Evolutionary conservation across 768 basidiomycete species (phyloP).

Genomic region (Rhodotorula sphaerocarpa): DNA sequence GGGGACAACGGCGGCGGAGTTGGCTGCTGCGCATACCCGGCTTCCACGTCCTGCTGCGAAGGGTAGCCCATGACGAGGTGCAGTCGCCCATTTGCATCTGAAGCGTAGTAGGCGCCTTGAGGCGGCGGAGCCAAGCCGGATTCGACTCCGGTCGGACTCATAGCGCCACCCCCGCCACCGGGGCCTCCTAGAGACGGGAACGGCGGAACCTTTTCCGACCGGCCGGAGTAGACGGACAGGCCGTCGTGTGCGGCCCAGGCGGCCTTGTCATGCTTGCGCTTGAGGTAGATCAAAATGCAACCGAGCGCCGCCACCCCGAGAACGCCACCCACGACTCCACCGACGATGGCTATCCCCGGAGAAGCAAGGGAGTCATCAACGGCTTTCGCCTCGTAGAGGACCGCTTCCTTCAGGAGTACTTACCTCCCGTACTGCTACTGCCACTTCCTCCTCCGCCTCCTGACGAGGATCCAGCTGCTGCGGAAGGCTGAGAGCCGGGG

Average conservation of each 20-base stretch:
- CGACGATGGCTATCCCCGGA: conserved; percentile 12
- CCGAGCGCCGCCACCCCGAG: conserved; percentile 5
- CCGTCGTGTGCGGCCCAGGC: background rate
- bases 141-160: too few species aligned
- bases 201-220: conserved; percentile 2
- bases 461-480: too few species aligned
- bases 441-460: background rate
- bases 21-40: background rate
- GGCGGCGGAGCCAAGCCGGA: background rate
- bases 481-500: background rate
- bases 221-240: conserved; percentile 8
- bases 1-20: background rate
- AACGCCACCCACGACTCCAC: conserved; percentile 17
- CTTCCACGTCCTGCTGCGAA: background rate
- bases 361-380: too few species aligned
- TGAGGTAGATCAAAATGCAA: conserved; percentile 12
- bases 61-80: conserved; percentile 15
- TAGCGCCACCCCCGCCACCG: too few species aligned
- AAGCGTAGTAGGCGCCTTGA: conserved; percentile 1
- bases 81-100: conserved; percentile 1
- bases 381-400: too few species aligned
- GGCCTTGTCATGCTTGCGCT: conserved; percentile 13
- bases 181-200: too few species aligned
- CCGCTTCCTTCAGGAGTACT: too few species aligned
- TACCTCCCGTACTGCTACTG: background rate